Evolutionary conservation across 2,329 filamentous ascomycete species (phyloP), one percentile per base, ranked within the genome.

Genomic region (Pseudogymnoascus sp.): DNA sequence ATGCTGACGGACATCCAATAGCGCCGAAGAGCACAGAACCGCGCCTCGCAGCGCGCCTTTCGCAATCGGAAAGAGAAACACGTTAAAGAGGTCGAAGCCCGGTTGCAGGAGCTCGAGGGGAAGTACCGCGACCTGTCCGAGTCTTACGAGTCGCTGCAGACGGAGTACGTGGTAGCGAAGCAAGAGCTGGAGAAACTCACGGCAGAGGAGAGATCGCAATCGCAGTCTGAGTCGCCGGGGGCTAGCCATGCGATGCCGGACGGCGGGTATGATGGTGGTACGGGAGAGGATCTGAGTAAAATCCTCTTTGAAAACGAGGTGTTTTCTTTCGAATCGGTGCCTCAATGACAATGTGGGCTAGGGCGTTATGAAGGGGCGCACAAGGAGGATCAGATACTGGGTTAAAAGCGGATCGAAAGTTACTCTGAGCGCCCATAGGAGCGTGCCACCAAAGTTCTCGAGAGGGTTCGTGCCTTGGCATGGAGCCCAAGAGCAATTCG

Each of bases 51-150:
- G 70, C 76, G 83, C 63, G 83, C 83, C 0, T 86, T 85, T 69
- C 77, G 83, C 58, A 83, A 86, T 70, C 78, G 84, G 61, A 86
- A 86, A 68, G 83, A 88, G 69, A 84, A 86, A 71, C 81, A 85
- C 65, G 86, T 86, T 68, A 81, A 81, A 64, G 84, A 87, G 66
- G 79, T 88, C 17, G 84, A 87, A 71, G 70, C 76, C 36, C 79
- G 84, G 67, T 79, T 87, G 33, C 73, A 73, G 55, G 79, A 81
- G 15, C 74, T 84, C 59, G 79, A 80, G 65, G 78, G 81, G 25
- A 81, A 80, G 66, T 83, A 86, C 70, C 80, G 80, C 63, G 76
- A 78, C 35, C 78, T 87, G 61, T 78, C 79, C 65, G 76, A 79
- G 60, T 82, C 82, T 4, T 84, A 85, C 68, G 73, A 76, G 29